phyloP scores from a whole-genome alignment of 2,329 filamentous ascomycete species.

The Zasmidium angulare region DNA sequence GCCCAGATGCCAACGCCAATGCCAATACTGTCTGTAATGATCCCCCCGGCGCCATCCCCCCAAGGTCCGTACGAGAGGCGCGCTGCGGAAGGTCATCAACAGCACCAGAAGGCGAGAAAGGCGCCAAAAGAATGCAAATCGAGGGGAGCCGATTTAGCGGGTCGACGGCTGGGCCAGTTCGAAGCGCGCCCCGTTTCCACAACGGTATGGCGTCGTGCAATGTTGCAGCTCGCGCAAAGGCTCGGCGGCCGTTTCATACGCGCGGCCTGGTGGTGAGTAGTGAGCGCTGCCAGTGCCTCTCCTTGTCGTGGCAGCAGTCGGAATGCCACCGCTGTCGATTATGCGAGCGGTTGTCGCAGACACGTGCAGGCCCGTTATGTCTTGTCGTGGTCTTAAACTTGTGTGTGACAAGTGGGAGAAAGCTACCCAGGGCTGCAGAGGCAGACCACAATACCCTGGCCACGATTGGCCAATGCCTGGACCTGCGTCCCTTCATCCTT shows the following conservation, averaged over 20 bases:
- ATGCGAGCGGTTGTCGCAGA: neutral
- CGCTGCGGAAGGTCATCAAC: neutral
- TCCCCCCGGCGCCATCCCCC: neutral
- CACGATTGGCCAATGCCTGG: neutral
- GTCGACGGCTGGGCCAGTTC: neutral
- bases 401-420: neutral
- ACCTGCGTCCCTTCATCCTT: neutral
- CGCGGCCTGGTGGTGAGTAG: too few relatives aligned
- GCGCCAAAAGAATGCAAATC: neutral
- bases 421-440: neutral
- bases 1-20: neutral
- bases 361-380: too few relatives aligned
- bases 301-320: neutral
- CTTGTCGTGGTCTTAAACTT: neutral
- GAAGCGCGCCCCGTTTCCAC: neutral
- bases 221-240: neutral
- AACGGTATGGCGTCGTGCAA: neutral
- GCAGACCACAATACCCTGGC: neutral
- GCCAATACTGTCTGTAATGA: too few relatives aligned
- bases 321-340: neutral
- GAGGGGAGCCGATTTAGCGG: neutral
- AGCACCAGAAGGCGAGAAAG: too few relatives aligned
- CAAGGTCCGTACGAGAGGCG: neutral
- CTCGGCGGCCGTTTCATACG: conserved; percentile 1
- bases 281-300: neutral